Conservation (phyloP, 1,139 yeast species). For the Blastobotrys aristatus region DNA sequence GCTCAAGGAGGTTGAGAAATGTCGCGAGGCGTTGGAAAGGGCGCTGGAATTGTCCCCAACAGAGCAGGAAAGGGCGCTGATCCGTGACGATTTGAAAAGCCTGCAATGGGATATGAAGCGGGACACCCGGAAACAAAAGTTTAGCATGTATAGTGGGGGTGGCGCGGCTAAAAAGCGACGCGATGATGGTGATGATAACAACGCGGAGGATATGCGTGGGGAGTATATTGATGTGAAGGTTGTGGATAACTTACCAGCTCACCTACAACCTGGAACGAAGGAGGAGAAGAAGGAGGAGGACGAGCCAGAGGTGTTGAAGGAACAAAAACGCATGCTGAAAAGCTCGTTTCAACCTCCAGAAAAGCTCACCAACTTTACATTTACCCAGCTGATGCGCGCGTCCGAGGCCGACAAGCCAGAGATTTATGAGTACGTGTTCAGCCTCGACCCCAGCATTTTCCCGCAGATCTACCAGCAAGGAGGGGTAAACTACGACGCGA, state of each 20-base stretch:
- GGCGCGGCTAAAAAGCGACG: neutral
- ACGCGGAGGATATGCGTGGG: constrained; percentile 9
- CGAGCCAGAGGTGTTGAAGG: neutral
- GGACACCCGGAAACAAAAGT: constrained; percentile 12
- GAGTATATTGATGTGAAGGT: constrained; percentile 13
- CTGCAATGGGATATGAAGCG: constrained; percentile 17
- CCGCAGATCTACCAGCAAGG: constrained; percentile 39
- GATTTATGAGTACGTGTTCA: constrained; percentile 43
- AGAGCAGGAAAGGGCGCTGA: constrained; percentile 28
- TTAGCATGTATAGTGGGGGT: neutral
- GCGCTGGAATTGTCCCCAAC: constrained; percentile 47
- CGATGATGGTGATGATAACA: neutral
- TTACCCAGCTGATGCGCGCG: constrained; percentile 23
- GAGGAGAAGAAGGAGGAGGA: neutral
- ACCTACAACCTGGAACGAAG: neutral
- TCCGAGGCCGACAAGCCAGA: constrained; percentile 24
- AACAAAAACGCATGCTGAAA: neutral
- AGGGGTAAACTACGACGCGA: constrained; percentile 55
- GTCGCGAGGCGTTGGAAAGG: constrained; percentile 37
- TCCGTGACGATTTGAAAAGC: constrained; percentile 18
- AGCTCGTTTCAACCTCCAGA: constrained; percentile 12
- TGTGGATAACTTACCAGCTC: constrained; percentile 18
- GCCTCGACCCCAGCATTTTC: constrained; percentile 34
- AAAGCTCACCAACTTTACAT: constrained; percentile 22
- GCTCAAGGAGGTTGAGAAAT: constrained; percentile 34